Evolutionary conservation across 805 yeast genomes (phyloP), one percentile per base, ranked within the genome.

Genomic region (Cyberlindnera mycetangii): DNA sequence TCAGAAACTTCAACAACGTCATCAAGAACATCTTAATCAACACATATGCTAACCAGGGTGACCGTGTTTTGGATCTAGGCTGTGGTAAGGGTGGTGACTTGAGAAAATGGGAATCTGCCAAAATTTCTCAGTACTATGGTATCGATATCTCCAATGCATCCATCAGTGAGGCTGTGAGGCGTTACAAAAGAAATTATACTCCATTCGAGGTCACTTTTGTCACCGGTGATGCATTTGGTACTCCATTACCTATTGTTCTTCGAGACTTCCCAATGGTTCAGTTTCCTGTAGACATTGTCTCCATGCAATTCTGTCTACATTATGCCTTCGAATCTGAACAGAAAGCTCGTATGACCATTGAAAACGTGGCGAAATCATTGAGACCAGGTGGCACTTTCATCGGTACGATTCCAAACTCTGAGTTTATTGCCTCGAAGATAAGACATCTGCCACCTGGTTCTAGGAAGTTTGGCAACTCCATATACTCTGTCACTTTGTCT

Each of bases 61-160:
- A 76, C 32, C 72, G 76, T 17, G 89, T 85, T 1, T 68, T 93
- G 16, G 99, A 93, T 59, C 65, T 92, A 44, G 97, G 97, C 14
- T 90, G 98, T 66, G 99, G 99, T 12, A 95, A 93, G 63, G 99
- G 99, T 41, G 99, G 99, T 21, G 99, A 93, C 67, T 68, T 93
- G 57, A 79, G 85, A 55, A 93, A 93, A 62, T 92, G 96, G 81
- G 85, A 83, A 41, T 79, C 79, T 54, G 84, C 88, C 1, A 70
- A 77, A 17, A 76, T 88, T 3, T 74, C 78, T 18, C 90, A 89
- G 38, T 87, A 85, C 53, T 80, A 90, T 43, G 99, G 99, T 2
- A 74, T 93, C 22, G 99, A 93, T 65, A 83, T 93, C 35, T 89
- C 97, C 16, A 93, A 90, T 62, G 83, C 84, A 4, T 86, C 96